These are phyloP conservation scores for Tephrocybe rancida DNA, from an alignment of 768 basidiomycete species.

Conservation along the genomic window DNA sequence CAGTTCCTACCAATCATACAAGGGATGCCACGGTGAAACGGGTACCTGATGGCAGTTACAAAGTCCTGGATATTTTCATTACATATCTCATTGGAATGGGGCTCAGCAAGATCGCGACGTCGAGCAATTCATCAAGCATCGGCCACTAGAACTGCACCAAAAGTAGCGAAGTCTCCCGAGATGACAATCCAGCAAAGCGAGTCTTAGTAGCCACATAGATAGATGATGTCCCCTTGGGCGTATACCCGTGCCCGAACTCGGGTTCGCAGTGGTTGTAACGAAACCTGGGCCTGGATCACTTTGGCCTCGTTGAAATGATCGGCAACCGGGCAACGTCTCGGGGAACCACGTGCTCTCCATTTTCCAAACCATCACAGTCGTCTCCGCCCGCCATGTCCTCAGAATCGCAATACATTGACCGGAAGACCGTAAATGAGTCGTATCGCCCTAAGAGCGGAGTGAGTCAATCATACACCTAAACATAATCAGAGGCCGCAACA, in stretches of 20 bases:
- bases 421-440: slow-evolving; percentile 41
- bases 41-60: slow-evolving; percentile 4
- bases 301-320: background rate
- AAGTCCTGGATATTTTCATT: background rate
- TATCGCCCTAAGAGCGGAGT: slow-evolving; percentile 60
- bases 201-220: background rate
- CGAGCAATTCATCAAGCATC: too few species aligned
- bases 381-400: slow-evolving; percentile 6
- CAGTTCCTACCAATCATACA: slow-evolving; percentile 7
- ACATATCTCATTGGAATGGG: background rate
- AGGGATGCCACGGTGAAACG: slow-evolving; percentile 1
- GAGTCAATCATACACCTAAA: slow-evolving; percentile 19
- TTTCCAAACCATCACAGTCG: slow-evolving; percentile 1
- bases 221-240: background rate
- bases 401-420: slow-evolving; percentile 43
- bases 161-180: too few species aligned
- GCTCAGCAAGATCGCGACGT: too few species aligned
- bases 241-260: slow-evolving; percentile 1
- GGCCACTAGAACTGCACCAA: too few species aligned
- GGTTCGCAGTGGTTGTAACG: background rate
- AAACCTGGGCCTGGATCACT: background rate
- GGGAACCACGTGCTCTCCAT: slow-evolving; percentile 11
- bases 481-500: background rate
- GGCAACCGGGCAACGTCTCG: background rate
- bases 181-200: too few species aligned